Evolutionary conservation across 106 monocot genomes (phyloP).

Genomic region (Acanthochlamys bracteata): DNA sequence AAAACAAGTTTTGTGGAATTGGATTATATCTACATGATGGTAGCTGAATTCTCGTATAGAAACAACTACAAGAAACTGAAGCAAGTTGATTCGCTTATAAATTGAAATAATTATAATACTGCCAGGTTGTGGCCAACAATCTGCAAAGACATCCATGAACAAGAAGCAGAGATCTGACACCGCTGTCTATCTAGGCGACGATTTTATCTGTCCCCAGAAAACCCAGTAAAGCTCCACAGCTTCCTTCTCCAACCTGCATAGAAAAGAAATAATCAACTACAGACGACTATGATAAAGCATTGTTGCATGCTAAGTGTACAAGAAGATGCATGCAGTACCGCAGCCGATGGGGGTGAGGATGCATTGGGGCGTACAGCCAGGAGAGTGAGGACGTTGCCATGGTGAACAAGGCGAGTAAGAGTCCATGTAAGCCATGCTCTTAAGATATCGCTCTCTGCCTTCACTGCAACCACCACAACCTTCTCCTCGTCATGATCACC

Average conservation of each 20-base stretch:
- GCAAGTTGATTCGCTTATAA: background rate
- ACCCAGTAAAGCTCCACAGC: conserved; percentile 39
- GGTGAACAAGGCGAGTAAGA: conserved; percentile 46
- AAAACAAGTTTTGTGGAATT: background rate
- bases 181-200: background rate
- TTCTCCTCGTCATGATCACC: conserved; percentile 12
- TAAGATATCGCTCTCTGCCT: conserved; percentile 42
- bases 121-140: conserved; percentile 34
- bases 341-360: background rate
- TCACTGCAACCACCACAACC: conserved; percentile 56
- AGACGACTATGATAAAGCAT: background rate
- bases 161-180: conserved; percentile 32
- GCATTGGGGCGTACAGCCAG: conserved; percentile 27
- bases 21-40: background rate
- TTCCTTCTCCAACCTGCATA: conserved; percentile 14
- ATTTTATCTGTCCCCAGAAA: conserved; percentile 11
- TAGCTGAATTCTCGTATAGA: background rate
- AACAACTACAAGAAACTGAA: background rate
- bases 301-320: background rate
- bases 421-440: conserved; percentile 50
- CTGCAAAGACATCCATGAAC: conserved; percentile 50
- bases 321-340: background rate
- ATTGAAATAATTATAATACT: background rate
- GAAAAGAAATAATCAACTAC: background rate
- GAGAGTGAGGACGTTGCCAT: conserved; percentile 41